Percentiles rank a stretch among this genome's conserved stretches.
Conservation (phyloP, 2,329 filamentous ascomycete genomes). For the Cladosporium velox region DNA sequence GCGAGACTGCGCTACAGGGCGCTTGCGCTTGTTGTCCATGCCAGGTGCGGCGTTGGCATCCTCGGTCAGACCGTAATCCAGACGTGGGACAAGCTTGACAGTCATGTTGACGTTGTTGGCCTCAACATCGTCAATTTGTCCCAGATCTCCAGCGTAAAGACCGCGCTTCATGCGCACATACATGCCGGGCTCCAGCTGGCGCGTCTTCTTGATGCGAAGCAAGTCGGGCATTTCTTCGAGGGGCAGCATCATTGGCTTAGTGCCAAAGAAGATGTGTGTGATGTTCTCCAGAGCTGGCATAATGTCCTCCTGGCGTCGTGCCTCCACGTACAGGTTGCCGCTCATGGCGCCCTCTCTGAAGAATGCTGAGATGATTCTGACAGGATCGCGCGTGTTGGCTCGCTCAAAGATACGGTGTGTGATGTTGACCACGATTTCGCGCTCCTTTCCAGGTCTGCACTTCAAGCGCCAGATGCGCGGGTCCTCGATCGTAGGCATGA, state of each 20-base stretch:
- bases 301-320: constrained; percentile 82
- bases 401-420: constrained; percentile 87
- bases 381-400: constrained; percentile 72
- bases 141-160: constrained; percentile 85
- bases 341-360: constrained; percentile 88
- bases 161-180: constrained; percentile 86
- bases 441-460: constrained; percentile 93
- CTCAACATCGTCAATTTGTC: constrained; percentile 88
- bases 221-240: constrained; percentile 98
- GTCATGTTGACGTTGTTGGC: constrained; percentile 88
- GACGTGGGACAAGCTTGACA: constrained; percentile 82
- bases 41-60: constrained; percentile 58
- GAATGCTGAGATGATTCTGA: constrained; percentile 86
- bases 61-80: constrained; percentile 89
- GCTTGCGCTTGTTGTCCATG: constrained; percentile 71
- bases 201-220: constrained; percentile 84
- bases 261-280: constrained; percentile 84
- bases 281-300: constrained; percentile 79
- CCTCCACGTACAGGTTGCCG: constrained; percentile 94
- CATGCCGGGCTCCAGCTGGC: constrained; percentile 79
- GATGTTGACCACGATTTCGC: constrained; percentile 83
- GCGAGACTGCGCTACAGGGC: constrained; percentile 45
- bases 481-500: constrained; percentile 91
- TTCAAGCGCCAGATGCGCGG: constrained; percentile 93
- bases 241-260: constrained; percentile 83